Evolutionary conservation across 495 filamentous ascomycete species (phyloP).

Genomic region (Pyronema domesticum): DNA sequence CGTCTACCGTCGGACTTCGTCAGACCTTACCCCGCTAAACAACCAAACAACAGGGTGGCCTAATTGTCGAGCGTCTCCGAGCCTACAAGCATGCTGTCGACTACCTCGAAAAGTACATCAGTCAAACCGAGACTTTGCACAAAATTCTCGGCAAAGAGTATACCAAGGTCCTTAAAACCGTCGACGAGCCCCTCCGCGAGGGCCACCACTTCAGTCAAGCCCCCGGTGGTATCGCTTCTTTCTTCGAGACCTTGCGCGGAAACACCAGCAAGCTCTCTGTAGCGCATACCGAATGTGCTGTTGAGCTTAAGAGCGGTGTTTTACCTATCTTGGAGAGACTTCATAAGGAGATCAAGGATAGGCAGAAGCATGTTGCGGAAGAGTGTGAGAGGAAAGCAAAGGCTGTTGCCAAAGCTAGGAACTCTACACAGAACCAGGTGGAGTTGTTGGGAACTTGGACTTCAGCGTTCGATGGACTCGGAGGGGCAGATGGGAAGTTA

Average conservation of each 20-base stretch:
- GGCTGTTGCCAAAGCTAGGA: slow-evolving; percentile 75
- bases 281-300: slow-evolving; percentile 73
- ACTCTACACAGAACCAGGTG: slow-evolving; percentile 80
- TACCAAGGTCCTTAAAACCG: slow-evolving; percentile 84
- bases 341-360: slow-evolving; percentile 90
- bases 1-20: no score
- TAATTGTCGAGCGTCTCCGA: slow-evolving; percentile 67
- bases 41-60: slow-evolving; percentile 29
- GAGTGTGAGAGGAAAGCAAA: slow-evolving; percentile 80
- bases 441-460: slow-evolving; percentile 77
- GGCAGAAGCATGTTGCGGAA: slow-evolving; percentile 65
- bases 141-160: slow-evolving; percentile 81
- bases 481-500: background rate
- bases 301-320: slow-evolving; percentile 63
- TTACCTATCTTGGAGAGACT: slow-evolving; percentile 76
- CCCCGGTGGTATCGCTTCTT: slow-evolving; percentile 61
- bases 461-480: slow-evolving; percentile 47
- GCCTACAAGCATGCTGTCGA: slow-evolving; percentile 91
- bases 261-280: slow-evolving; percentile 84
- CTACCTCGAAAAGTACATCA: slow-evolving; percentile 79
- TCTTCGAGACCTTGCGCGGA: slow-evolving; percentile 82
- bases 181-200: slow-evolving; percentile 68
- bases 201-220: slow-evolving; percentile 75
- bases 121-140: slow-evolving; percentile 63
- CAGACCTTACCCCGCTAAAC: slow-evolving; percentile 14